Base-by-base conservation (phyloP, 1,284 basidiomycete genomes). In the Leccinum huronense region DNA sequence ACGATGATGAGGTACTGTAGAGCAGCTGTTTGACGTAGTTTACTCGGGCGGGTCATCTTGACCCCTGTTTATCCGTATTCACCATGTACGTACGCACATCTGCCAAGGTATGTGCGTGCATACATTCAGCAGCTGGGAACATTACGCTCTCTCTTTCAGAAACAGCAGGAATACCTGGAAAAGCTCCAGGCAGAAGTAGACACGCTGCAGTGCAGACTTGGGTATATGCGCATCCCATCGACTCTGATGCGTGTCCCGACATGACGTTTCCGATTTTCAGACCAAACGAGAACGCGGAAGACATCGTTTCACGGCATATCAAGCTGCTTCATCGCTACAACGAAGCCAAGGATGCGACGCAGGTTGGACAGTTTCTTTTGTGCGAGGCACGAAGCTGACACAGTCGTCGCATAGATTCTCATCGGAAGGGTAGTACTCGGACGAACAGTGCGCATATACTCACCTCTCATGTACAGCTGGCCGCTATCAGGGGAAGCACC, bases 331-430 rank as follows among this genome's bases (percentile, higher is more conserved):
- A 93, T 72, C 80, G 77, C 56, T 93, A 93, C 69, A 93, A 93
- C 66, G 91, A 93, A 72, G 84, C 89, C 6, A 93, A 93, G 72
- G 91, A 93, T 71, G 90, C 89, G 3, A 80, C 90, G 0, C 90
- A 92, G 84, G 90, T 85, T 59, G 13, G 11, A 3, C 57, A 42
- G 27, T 48, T 63, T 53, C 30, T 58, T 33, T 53, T 38, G 7
- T 10, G 31, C 30, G 45, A 2, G 4, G 14, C 11, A 45, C 19
- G 27, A 27, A 60, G 23, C 63, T 66, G n/a, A 69, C 6, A 19
- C 6, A 19, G 19, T 58, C 31, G 30, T 40, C 55, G 51, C 51
- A 63, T 56, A 76, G 76, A 71, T 78, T 48, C 69, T 79, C 56
- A 79, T 77, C 30, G 76, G 76, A 69, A 78, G 66, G 64, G 67